Base-by-base conservation (phyloP, 139 green algal species). In the Parachlorella kessleri region DNA sequence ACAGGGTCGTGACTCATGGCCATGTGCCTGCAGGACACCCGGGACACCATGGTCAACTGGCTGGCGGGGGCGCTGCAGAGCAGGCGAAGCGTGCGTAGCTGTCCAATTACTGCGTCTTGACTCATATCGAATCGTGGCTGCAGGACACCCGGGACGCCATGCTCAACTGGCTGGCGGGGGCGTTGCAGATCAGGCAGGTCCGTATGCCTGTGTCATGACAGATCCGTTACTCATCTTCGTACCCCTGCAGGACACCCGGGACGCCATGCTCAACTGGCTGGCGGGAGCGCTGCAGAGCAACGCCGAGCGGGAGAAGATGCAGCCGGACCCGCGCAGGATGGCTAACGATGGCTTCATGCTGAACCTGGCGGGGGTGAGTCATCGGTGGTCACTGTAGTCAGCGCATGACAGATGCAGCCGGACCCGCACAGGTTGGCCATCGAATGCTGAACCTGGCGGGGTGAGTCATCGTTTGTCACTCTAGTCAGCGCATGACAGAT, bases 291-390 rank as follows among this genome's bases (percentile, higher is more conserved):
- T 98, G 35, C 78, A 93, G 32, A 78, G 74, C 72, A 99, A 98
- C 87, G 59, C n/a, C 28, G 95, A 93, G 71, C 88, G 95, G 21
- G 66, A 41, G 38, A 97, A 98, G 87, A 95, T 98, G 92, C 85
- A 88, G 41, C 80, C 82, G 36, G 77, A 94, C 82, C 33, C 73
- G 3, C 42, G 73, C 38, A 66, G 76, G 32, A 76, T 81, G 1
- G 85, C 87, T 26, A 88, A 84, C 4, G 82, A 98, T 70, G 93
- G 93, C 63, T 96, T 97, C 77, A 92, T 95, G 59, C 53, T 93
- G 33, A 99, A 97, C 87, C 78, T 98, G 36, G 72, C 84, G 4
- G 84, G 83, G 42, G 91, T 97, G 42, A 70, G 73, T 4, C 1
- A 0, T 59, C 3, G 8, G 33, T 2, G 6, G 6, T n/a, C n/a